phyloP scores from a whole-genome alignment of 306 rosid genomes.

The Potentilla sterilis region DNA sequence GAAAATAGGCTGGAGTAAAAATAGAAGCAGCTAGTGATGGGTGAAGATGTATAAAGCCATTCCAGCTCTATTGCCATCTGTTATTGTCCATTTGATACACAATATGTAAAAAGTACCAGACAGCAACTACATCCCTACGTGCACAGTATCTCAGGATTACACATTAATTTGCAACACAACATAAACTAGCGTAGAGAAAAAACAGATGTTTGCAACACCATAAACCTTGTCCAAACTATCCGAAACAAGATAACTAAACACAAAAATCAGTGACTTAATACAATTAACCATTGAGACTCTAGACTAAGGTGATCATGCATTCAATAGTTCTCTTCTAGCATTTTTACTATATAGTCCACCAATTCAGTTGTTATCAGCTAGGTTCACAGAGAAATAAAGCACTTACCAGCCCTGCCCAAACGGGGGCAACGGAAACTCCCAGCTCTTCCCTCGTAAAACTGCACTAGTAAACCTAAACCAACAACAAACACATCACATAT shows the following conservation, averaged over 20 bases:
- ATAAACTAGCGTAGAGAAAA: not conserved
- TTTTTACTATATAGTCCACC: not conserved
- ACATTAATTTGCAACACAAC: not conserved
- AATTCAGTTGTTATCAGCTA: slow-evolving; percentile 8
- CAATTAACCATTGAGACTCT: not conserved
- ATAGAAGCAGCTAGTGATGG: not conserved
- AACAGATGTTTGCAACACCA: not conserved
- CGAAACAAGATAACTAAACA: not conserved
- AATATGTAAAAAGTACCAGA: not conserved
- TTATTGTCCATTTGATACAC: not conserved
- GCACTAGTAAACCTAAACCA: slow-evolving; percentile 82
- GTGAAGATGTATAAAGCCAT: not conserved
- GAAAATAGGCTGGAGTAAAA: not conserved
- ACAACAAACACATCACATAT: slow-evolving; percentile 19
- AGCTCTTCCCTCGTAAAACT: slow-evolving; percentile 73
- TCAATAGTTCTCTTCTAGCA: not conserved
- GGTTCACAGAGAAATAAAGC: slow-evolving; percentile 13
- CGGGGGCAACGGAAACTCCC: slow-evolving; percentile 96
- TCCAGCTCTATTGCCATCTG: not conserved
- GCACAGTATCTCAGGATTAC: not conserved
- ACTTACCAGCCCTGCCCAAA: slow-evolving; percentile 98
- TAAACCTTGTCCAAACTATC: not conserved
- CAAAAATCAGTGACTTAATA: not conserved
- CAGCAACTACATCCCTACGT: not conserved
- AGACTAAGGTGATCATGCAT: not conserved